Evolutionary conservation across 352 stramenopile species (phyloP).

Genomic region (Pythium phragmitis): DNA sequence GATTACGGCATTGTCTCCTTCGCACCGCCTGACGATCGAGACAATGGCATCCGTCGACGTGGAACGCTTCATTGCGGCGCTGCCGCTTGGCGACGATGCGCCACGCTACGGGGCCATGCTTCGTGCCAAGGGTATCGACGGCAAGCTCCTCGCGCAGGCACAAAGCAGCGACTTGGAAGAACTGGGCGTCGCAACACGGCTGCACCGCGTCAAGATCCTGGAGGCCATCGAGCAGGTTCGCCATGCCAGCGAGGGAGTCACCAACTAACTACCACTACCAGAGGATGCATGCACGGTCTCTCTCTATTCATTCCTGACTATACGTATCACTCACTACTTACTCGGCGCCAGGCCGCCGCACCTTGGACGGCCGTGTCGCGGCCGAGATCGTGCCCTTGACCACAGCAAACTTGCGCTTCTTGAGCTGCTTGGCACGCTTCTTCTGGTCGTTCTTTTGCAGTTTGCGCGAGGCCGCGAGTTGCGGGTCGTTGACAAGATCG

Average conservation of each 20-base stretch:
- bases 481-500: constrained; percentile 73
- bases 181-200: constrained; percentile 56
- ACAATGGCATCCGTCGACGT: constrained; percentile 49
- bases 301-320: constrained; percentile 8
- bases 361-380: constrained; percentile 56
- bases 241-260: not conserved
- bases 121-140: constrained; percentile 57
- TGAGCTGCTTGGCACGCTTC: constrained; percentile 75
- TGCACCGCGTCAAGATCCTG: constrained; percentile 77
- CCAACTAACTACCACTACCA: not conserved
- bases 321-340: constrained; percentile 18
- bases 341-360: constrained; percentile 58
- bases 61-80: constrained; percentile 44
- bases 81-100: constrained; percentile 39
- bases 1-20: too few relatives aligned
- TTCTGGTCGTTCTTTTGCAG: constrained; percentile 88
- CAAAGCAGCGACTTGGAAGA: constrained; percentile 63
- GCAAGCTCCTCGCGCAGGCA: constrained; percentile 49
- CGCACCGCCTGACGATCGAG: not conserved
- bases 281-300: constrained; percentile 6
- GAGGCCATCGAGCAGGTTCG: constrained; percentile 21
- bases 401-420: constrained; percentile 88
- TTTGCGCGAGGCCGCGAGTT: constrained; percentile 72
- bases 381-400: constrained; percentile 75
- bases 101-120: constrained; percentile 41